Evolutionary conservation across 805 yeast genomes (phyloP).

Genomic region (Candida schatavii): DNA sequence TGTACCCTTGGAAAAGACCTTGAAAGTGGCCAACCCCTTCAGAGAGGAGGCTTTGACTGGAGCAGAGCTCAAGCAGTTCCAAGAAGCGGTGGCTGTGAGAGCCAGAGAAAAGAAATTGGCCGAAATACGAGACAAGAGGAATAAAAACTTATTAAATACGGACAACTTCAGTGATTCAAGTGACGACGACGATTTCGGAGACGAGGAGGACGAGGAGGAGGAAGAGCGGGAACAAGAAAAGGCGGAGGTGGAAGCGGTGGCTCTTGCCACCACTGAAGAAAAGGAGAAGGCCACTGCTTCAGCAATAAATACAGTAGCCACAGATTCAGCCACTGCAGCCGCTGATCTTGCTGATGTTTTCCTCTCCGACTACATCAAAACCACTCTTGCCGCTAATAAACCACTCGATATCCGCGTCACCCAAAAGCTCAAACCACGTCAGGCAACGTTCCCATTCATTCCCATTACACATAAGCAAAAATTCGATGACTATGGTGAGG

Average conservation of each 20-base stretch:
- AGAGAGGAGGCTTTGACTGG: constrained; percentile 52
- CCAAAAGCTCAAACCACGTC: constrained; percentile 43
- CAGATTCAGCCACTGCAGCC: constrained; percentile 10
- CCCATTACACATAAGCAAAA: constrained; percentile 48
- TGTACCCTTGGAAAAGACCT: constrained; percentile 47
- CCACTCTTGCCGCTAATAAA: constrained; percentile 36
- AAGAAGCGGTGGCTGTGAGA: constrained; percentile 42
- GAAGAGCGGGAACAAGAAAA: constrained; percentile 22
- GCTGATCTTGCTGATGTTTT: constrained; percentile 40
- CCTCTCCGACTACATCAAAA: constrained; percentile 36
- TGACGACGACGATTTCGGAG: constrained; percentile 33
- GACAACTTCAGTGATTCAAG: constrained; percentile 33
- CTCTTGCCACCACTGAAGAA: constrained; percentile 13
- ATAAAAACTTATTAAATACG: constrained; percentile 36
- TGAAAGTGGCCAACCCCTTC: constrained; percentile 38
- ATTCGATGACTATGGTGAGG: constrained; percentile 84
- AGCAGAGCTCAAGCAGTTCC: constrained; percentile 48
- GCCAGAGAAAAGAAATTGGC: constrained; percentile 42
- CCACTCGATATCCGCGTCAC: constrained; percentile 55
- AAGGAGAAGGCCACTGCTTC: not conserved
- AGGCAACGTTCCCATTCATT: constrained; percentile 76
- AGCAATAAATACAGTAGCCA: constrained; percentile 1
- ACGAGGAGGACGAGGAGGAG: constrained; percentile 29
- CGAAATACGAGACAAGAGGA: constrained; percentile 40
- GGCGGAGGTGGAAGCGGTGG: constrained; percentile 21